Conservation (phyloP, 352 stramenopile genomes). For the Phytophthora niederhauseri region DNA sequence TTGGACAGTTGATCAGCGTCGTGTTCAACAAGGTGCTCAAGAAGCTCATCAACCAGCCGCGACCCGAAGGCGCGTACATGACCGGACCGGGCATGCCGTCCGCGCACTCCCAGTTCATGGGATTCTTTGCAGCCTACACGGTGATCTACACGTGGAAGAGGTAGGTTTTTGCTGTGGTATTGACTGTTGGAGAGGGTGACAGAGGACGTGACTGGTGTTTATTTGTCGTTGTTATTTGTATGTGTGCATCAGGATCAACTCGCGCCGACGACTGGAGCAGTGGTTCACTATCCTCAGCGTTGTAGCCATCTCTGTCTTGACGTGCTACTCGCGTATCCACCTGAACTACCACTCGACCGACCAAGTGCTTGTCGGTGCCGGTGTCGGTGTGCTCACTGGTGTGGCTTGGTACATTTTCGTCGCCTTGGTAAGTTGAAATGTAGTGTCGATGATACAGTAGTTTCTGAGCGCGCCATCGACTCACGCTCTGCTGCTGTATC, state of each 20-base stretch:
- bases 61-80: slow-evolving; percentile 68
- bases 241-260: slow-evolving; percentile 45
- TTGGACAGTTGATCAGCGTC: slow-evolving; percentile 65
- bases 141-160: slow-evolving; percentile 73
- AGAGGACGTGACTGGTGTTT: background rate
- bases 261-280: slow-evolving; percentile 62
- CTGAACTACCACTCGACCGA: slow-evolving; percentile 81
- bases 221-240: background rate
- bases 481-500: background rate
- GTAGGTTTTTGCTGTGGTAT: slow-evolving; percentile 27
- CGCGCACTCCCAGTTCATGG: slow-evolving; percentile 82
- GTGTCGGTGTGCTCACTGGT: slow-evolving; percentile 52
- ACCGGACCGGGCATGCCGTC: slow-evolving; percentile 79
- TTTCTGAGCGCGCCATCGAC: background rate
- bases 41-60: slow-evolving; percentile 69
- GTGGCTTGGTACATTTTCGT: slow-evolving; percentile 61
- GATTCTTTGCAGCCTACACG: slow-evolving; percentile 78
- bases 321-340: slow-evolving; percentile 77
- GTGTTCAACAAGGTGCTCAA: slow-evolving; percentile 84
- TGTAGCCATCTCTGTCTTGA: slow-evolving; percentile 50
- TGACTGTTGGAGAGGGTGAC: background rate
- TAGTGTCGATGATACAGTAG: background rate
- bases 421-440: slow-evolving; percentile 25
- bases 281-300: slow-evolving; percentile 58
- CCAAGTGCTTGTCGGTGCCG: slow-evolving; percentile 67